These are phyloP conservation scores for Brassica rapa DNA, from an alignment of 345 rosid species.

Conservation along the genomic window DNA sequence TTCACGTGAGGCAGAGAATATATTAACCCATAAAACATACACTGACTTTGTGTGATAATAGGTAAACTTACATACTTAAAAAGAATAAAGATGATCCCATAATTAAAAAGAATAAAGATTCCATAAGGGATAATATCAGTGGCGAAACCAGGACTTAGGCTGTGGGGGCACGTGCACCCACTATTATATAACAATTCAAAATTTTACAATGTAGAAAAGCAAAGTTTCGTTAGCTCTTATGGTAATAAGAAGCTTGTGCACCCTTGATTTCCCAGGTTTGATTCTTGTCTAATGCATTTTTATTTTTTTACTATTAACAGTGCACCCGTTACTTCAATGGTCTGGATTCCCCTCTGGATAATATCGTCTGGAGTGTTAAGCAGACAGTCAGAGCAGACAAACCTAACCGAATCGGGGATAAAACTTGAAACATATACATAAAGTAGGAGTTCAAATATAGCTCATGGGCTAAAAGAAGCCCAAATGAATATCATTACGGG, in stretches of 20 bases:
- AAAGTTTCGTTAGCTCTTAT: too few species aligned
- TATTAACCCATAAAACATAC: not conserved
- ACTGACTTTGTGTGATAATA: not conserved
- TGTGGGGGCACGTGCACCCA: too few species aligned
- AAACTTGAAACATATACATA: not conserved
- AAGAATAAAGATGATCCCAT: not conserved
- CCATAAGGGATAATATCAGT: not conserved
- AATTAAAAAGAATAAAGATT: not conserved
- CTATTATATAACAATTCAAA: too few species aligned
- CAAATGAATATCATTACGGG: not conserved
- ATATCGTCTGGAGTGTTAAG: not conserved
- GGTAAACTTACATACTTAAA: not conserved
- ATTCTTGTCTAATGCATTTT: too few species aligned
- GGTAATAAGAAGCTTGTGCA: too few species aligned
- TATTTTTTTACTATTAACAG: too few species aligned
- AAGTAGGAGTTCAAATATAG: too few species aligned
- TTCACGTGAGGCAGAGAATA: not conserved
- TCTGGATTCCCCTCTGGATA: too few species aligned
- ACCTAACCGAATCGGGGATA: not conserved
- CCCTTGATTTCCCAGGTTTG: too few species aligned
- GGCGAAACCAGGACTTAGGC: too few species aligned
- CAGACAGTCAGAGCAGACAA: not conserved
- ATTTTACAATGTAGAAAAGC: too few species aligned
- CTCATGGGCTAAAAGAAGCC: constrained; percentile 2
- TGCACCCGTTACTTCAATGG: too few species aligned